Percentiles rank a stretch among this genome's conserved stretches.
phyloP scores from a whole-genome alignment of 257 asterid species.

The Cordia subcordata region DNA sequence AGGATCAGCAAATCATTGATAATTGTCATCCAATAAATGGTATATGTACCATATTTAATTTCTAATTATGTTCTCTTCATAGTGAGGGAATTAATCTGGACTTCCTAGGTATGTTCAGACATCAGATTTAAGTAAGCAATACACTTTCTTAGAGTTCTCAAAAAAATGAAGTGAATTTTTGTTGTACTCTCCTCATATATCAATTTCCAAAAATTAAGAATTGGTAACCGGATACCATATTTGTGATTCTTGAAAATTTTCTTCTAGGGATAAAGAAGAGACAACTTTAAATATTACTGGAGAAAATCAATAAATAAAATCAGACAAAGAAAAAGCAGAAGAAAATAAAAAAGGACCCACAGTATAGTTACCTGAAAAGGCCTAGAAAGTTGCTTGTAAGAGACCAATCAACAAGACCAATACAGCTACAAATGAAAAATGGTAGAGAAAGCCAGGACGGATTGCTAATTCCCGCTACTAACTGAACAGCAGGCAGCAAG shows the following conservation, averaged over 20 bases:
- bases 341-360: neutral
- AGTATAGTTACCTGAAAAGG: conserved; percentile 71
- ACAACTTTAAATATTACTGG: neutral
- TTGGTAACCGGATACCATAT: too few relatives aligned
- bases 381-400: conserved; percentile 95
- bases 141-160: neutral
- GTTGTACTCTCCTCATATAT: neutral
- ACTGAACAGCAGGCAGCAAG: conserved; percentile 92
- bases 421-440: conserved; percentile 86
- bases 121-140: neutral
- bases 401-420: conserved; percentile 96
- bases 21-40: neutral
- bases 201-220: too few relatives aligned
- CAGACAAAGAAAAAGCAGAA: neutral
- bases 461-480: conserved; percentile 89
- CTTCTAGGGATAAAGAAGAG: neutral
- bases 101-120: conserved; percentile 1
- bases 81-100: conserved; percentile 2
- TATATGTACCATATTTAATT: neutral
- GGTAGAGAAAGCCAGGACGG: conserved; percentile 99
- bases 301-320: neutral
- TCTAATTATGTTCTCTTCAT: neutral
- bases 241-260: too few relatives aligned
- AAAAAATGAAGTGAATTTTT: neutral
- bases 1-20: conserved; percentile 26